Conservation (phyloP, 1,284 basidiomycete species). For the Grifola frondosa region DNA sequence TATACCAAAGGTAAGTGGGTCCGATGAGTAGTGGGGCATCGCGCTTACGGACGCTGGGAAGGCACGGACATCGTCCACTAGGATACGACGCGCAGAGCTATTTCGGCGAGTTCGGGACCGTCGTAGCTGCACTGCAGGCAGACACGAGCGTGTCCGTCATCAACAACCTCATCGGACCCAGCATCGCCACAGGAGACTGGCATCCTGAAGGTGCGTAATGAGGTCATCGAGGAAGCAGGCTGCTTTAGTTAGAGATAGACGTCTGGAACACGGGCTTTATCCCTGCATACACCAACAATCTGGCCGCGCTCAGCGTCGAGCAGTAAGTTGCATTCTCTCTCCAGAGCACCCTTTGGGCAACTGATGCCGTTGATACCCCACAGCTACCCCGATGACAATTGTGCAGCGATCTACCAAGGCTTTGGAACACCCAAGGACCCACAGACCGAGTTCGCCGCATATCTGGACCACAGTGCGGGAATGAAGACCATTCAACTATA, state of each 20-base stretch:
- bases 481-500: slow-evolving; percentile 47
- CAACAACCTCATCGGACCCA: slow-evolving; percentile 61
- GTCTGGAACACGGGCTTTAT: slow-evolving; percentile 62
- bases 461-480: slow-evolving; percentile 55
- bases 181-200: slow-evolving; percentile 52
- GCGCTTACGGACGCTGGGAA: too few species aligned
- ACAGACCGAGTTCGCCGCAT: slow-evolving; percentile 53
- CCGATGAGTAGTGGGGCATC: neutral
- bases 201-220: slow-evolving; percentile 35
- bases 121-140: slow-evolving; percentile 40
- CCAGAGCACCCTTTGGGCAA: neutral
- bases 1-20: slow-evolving; percentile 36
- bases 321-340: slow-evolving; percentile 38
- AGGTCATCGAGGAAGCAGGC: neutral
- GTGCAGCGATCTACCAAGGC: slow-evolving; percentile 45
- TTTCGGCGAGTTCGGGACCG: slow-evolving; percentile 44
- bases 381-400: slow-evolving; percentile 59
- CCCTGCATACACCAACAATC: slow-evolving; percentile 41
- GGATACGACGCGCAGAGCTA: slow-evolving; percentile 48
- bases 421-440: slow-evolving; percentile 35
- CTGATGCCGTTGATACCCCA: neutral
- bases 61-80: slow-evolving; percentile 28
- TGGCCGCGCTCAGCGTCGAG: slow-evolving; percentile 56
- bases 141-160: slow-evolving; percentile 43
- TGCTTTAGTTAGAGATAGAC: slow-evolving; percentile 18